A percentile compares a stretch with the other conserved stretches of the same genome.
These are phyloP conservation scores for Claviceps africana DNA, from an alignment of 2,329 filamentous ascomycete genomes.

Conservation along the genomic window DNA sequence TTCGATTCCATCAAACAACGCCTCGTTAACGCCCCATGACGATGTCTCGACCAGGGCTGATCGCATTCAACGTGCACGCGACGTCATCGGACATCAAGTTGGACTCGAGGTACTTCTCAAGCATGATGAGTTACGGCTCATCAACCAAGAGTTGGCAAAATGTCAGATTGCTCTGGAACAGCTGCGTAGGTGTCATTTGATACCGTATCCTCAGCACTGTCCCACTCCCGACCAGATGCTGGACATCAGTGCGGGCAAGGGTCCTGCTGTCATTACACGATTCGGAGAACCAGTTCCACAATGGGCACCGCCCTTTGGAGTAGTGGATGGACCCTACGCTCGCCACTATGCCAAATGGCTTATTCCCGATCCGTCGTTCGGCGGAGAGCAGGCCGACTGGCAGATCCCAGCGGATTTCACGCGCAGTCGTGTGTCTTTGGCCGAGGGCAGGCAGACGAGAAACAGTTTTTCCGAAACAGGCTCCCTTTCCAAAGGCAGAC, in stretches of 20 bases:
- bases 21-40: constrained; percentile 6
- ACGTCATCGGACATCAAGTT: constrained; percentile 73
- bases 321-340: constrained; percentile 82
- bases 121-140: constrained; percentile 84
- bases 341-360: constrained; percentile 95
- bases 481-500: constrained; percentile 35
- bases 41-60: constrained; percentile 6
- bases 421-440: constrained; percentile 29
- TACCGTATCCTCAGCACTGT: constrained; percentile 68
- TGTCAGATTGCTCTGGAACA: constrained; percentile 90
- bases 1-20: constrained; percentile 6
- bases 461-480: constrained; percentile 42
- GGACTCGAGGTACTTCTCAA: constrained; percentile 85
- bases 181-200: constrained; percentile 78
- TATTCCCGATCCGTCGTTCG: constrained; percentile 75
- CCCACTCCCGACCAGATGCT: constrained; percentile 53
- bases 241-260: constrained; percentile 60
- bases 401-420: constrained; percentile 27
- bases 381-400: constrained; percentile 44
- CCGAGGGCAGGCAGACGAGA: constrained; percentile 66
- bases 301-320: constrained; percentile 79
- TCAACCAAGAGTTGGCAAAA: constrained; percentile 92
- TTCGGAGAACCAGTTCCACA: constrained; percentile 52
- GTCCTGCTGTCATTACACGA: constrained; percentile 50
- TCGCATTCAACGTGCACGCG: constrained; percentile 41